These are phyloP conservation scores for Plasmodium reichenowi DNA, from an alignment of 169 alveolate species.

Conservation along the genomic window DNA sequence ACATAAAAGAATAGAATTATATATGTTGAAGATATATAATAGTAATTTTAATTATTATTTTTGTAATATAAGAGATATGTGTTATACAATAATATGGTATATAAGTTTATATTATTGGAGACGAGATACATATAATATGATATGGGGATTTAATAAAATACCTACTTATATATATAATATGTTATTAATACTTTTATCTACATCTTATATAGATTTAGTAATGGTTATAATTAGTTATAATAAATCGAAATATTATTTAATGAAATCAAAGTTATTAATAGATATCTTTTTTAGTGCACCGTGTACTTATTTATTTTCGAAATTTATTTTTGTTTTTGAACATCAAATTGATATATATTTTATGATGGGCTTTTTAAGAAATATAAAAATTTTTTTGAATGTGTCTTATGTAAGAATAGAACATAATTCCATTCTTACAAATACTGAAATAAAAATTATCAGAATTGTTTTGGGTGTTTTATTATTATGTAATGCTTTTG, in stretches of 20 bases:
- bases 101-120: constrained; percentile 73
- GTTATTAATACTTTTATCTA: constrained; percentile 55
- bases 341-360: constrained; percentile 59
- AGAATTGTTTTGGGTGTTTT: constrained; percentile 68
- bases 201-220: constrained; percentile 66
- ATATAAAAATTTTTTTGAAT: constrained; percentile 60
- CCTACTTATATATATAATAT: constrained; percentile 62
- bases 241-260: constrained; percentile 38
- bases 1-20: constrained; percentile 47
- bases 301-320: constrained; percentile 49
- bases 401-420: constrained; percentile 64
- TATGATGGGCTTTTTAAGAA: constrained; percentile 60
- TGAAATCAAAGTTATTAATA: constrained; percentile 67
- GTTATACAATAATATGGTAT: constrained; percentile 57
- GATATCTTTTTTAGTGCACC: constrained; percentile 75
- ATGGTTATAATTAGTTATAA: constrained; percentile 62
- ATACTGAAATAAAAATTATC: constrained; percentile 70
- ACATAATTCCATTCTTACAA: constrained; percentile 40
- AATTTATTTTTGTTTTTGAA: constrained; percentile 42
- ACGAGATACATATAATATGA: constrained; percentile 49
- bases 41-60: constrained; percentile 53
- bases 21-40: constrained; percentile 68
- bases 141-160: constrained; percentile 59
- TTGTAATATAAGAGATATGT: constrained; percentile 49
- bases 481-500: constrained; percentile 69